Percentiles rank a stretch among this genome's conserved stretches.
Evolutionary conservation across 352 stramenopile species (phyloP).

Genomic region (Globisporangium spiculum): DNA sequence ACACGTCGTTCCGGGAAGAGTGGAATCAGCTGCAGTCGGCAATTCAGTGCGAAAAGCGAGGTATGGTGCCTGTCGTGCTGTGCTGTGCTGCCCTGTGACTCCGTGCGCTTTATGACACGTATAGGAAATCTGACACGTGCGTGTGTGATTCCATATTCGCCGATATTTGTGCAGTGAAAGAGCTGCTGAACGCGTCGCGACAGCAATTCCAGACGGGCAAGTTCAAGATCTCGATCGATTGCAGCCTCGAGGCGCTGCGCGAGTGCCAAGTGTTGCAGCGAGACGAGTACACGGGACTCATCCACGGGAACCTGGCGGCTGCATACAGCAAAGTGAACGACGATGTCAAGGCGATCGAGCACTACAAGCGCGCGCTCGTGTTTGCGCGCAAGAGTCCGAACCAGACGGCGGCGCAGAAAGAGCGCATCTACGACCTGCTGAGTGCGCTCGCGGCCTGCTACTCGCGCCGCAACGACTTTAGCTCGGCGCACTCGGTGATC

Average conservation of each 20-base stretch:
- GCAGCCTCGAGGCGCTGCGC: slow-evolving; percentile 39
- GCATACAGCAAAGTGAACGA: slow-evolving; percentile 54
- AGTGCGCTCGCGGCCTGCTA: slow-evolving; percentile 53
- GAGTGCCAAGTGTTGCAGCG: slow-evolving; percentile 53
- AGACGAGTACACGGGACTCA: slow-evolving; percentile 58
- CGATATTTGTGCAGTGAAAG: slow-evolving; percentile 32
- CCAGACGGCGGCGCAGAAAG: slow-evolving; percentile 29
- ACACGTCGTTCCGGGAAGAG: slow-evolving; percentile 48
- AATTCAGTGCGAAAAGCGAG: slow-evolving; percentile 38
- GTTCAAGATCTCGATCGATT: slow-evolving; percentile 48
- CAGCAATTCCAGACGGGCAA: slow-evolving; percentile 61
- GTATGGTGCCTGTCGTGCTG: slow-evolving; percentile 8
- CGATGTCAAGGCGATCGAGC: slow-evolving; percentile 54
- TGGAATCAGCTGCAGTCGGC: slow-evolving; percentile 47
- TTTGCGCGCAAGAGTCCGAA: slow-evolving; percentile 32
- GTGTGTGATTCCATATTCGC: not conserved
- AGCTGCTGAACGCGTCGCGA: slow-evolving; percentile 47
- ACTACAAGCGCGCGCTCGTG: slow-evolving; percentile 57
- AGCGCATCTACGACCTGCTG: slow-evolving; percentile 60
- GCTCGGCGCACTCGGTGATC: slow-evolving; percentile 49
- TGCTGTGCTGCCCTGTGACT: not conserved
- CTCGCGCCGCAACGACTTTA: slow-evolving; percentile 52
- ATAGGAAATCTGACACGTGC: not conserved
- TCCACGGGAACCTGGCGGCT: slow-evolving; percentile 64
- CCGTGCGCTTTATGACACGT: not conserved